These are phyloP conservation scores for Salix koriyanagi DNA, from an alignment of 345 rosid species.

Conservation along the genomic window DNA sequence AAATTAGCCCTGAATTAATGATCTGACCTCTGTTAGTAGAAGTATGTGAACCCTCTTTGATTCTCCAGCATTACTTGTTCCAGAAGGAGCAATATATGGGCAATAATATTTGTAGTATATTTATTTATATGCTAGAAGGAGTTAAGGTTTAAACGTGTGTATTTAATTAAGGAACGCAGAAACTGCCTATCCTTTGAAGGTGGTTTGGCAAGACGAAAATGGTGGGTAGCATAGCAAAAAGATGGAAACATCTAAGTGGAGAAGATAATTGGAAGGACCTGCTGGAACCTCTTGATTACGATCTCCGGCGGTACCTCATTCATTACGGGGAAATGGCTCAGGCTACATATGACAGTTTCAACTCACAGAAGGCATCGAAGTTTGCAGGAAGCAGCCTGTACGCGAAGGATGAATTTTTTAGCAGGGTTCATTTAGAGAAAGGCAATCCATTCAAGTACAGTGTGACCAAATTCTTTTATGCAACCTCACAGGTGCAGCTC, in stretches of 20 bases:
- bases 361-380: constrained; percentile 47
- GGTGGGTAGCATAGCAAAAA: constrained; percentile 30
- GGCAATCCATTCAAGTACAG: constrained; percentile 55
- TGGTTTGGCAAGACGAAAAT: constrained; percentile 26
- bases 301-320: constrained; percentile 60
- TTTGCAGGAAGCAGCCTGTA: constrained; percentile 64
- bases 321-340: constrained; percentile 91
- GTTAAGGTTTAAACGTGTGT: neutral
- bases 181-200: neutral
- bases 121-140: neutral
- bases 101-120: neutral
- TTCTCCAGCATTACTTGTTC: neutral
- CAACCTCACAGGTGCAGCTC: constrained; percentile 52
- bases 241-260: constrained; percentile 71
- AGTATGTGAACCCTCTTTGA: neutral
- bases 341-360: constrained; percentile 67
- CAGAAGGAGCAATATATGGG: neutral
- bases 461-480: constrained; percentile 68
- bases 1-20: neutral
- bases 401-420: constrained; percentile 49
- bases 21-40: neutral
- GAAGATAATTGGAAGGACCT: constrained; percentile 51
- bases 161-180: neutral
- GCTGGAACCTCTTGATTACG: constrained; percentile 63
- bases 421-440: constrained; percentile 48